phyloP scores from a whole-genome alignment of 352 stramenopile species.

The Saprolegnia parasitica region DNA sequence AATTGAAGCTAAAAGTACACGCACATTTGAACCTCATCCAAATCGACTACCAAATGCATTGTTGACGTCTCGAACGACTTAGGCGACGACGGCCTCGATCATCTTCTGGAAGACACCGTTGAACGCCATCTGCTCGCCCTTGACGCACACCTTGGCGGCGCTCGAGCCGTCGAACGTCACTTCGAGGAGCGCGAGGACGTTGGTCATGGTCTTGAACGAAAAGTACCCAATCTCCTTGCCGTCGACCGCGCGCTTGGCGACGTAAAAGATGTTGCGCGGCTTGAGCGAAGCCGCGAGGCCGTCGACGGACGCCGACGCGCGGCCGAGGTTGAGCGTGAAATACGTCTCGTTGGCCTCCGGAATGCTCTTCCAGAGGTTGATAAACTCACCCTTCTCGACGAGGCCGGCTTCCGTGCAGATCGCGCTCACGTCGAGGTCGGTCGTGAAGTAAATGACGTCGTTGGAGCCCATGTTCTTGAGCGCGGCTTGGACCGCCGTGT shows the following conservation, averaged over 20 bases:
- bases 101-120: slow-evolving; percentile 83
- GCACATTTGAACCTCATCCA: too few species aligned
- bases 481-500: slow-evolving; percentile 90
- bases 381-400: slow-evolving; percentile 92
- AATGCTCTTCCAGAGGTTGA: slow-evolving; percentile 94
- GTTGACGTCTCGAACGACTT: background rate
- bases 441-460: slow-evolving; percentile 95
- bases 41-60: slow-evolving; percentile 5
- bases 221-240: slow-evolving; percentile 96
- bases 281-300: slow-evolving; percentile 84
- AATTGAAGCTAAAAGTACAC: too few species aligned
- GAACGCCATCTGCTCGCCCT: slow-evolving; percentile 91
- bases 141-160: slow-evolving; percentile 91
- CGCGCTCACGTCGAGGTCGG: slow-evolving; percentile 86
- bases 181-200: slow-evolving; percentile 90
- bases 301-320: slow-evolving; percentile 51
- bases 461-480: slow-evolving; percentile 96
- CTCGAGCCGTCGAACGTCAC: slow-evolving; percentile 93
- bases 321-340: slow-evolving; percentile 73
- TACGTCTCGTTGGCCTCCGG: slow-evolving; percentile 94
- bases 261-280: slow-evolving; percentile 91
- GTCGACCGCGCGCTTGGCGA: slow-evolving; percentile 90
- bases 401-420: slow-evolving; percentile 85
- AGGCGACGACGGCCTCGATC: slow-evolving; percentile 57
- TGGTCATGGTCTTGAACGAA: slow-evolving; percentile 91